Base-by-base conservation (phyloP, 306 rosid species). In the Fragaria iinumae region DNA sequence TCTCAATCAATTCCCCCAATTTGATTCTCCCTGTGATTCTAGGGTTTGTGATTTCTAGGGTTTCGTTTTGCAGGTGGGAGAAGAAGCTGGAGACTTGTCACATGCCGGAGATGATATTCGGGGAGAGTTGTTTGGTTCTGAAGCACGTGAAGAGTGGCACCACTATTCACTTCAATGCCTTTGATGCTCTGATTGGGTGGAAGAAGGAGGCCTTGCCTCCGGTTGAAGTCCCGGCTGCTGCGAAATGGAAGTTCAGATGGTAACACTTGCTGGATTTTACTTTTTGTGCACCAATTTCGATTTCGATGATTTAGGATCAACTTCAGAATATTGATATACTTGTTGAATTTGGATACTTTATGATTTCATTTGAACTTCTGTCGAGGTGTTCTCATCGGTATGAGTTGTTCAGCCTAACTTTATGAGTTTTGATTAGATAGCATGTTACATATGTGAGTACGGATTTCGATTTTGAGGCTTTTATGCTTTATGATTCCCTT, bases 141-240 rank as follows among this genome's bases (percentile, higher is more conserved):
- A 92, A 89, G 76, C 97, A 92, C 72, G 53, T 83, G 63, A 76
- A 69, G 4, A 92, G 91, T 82, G 99, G 99, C 72, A 81, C 85
- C 63, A 85, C 83, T 80, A 77, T 95, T 78, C 85, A 89, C 77
- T 95, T 95, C 55, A 95, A 95, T 84, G 96, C 97, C 32, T 95
- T 92, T 65, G 97, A 95, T 87, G 97, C 99, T 77, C 84, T 95
- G 8, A 41, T 83, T 82, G 97, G 96, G 10, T 95, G 99, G 99
- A 95, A 95, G 81, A 78, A 89, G 88, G 99, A 95, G 79, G 97
- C 96, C 13, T 84, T 92, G 88, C 99, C 96, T 0, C 97, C 99
- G 0, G 97, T 95, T 77, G 97, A 95, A 75, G 99, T 95, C 77
- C 99, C 97, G 18, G 99, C 99, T 3, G 99, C 99, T 11, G 99